A percentile compares a stretch with the other conserved stretches of the same genome.
Evolutionary conservation across 257 asterid genomes (phyloP).

Genomic region (Fraxinus quadrangulata): DNA sequence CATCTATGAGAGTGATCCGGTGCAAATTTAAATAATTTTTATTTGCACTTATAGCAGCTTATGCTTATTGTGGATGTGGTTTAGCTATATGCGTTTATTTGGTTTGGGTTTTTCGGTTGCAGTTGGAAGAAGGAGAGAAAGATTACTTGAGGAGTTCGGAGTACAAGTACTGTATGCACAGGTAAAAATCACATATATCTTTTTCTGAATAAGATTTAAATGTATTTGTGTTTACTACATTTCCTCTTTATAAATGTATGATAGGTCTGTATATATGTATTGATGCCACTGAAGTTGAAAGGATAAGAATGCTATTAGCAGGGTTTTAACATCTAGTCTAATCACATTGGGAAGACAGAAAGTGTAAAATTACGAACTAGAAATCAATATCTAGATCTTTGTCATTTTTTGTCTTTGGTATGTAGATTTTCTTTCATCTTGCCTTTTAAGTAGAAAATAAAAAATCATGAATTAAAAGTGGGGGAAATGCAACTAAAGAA

Average conservation of each 20-base stretch:
- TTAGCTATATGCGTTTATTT: conserved; percentile 19
- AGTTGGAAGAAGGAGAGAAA: conserved; percentile 97
- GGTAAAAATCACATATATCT: conserved; percentile 38
- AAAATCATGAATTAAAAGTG: background rate
- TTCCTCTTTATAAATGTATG: background rate
- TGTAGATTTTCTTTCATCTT: too few species aligned
- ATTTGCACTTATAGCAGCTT: background rate
- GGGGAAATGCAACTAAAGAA: background rate
- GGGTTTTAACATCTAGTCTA: background rate
- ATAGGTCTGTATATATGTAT: background rate
- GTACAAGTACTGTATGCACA: conserved; percentile 94
- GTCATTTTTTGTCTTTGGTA: too few species aligned
- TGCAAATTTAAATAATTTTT: conserved; percentile 31
- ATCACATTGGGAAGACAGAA: too few species aligned
- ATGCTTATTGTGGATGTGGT: background rate
- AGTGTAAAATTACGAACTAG: background rate
- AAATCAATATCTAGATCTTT: background rate
- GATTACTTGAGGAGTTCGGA: conserved; percentile 75
- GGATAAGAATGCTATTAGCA: background rate
- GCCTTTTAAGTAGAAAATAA: background rate
- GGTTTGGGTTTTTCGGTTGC: conserved; percentile 29
- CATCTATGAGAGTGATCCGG: conserved; percentile 91
- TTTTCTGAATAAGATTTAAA: background rate
- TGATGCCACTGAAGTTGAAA: background rate
- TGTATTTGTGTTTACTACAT: background rate